Evolutionary conservation across 1,139 yeast genomes (phyloP), one percentile per base, ranked within the genome.

Genomic region (Sugiyamaella novakii): DNA sequence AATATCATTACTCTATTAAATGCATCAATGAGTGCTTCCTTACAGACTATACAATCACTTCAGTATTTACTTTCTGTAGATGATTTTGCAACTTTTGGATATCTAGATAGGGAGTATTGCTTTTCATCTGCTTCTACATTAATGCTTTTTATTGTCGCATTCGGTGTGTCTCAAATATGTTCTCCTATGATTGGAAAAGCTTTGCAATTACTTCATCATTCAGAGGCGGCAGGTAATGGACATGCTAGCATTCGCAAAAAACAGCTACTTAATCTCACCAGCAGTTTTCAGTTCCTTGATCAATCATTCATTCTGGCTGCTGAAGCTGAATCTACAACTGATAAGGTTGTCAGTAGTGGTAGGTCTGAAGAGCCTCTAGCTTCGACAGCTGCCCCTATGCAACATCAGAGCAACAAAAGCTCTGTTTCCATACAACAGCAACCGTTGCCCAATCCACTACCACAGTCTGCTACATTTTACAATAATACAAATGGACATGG

Each of bases 21-120:
- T 66, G 85, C 94, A 2, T 85, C 95, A 0, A 80, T 87, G 65
- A 92, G 86, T 60, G 95, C 94, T 0, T 85, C 94, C 0, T 83
- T 86, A 43, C 86, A 86, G 60, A 83, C 92, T 0, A 81, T 87
- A 39, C 75, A 87, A 54, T 79, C 86, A 1, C 72, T 86, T 3
- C 83, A 91, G 87, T 81, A 84, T 0, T 70, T 87, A 43, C 70
- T 83, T 59, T 84, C 86, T 0, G 84, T 83, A 50, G 83, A 84
- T 56, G 83, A 84, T 86, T 84, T 86, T 24, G 92, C 95, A 0
- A 68, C 85, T 35, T 87, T 85, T 70, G 95, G 95, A 1, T 87
- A 89, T 74, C 84, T 87, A 88, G 96, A 87, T 63, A 72, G 96
- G 59, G 96, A 87, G 62, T 87, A 87, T 64, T 70, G 86, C 25